Percentiles rank a stretch among this genome's conserved stretches.
Evolutionary conservation across 2,329 filamentous ascomycete genomes (phyloP).

Genomic region (Xylariaceae sp.): DNA sequence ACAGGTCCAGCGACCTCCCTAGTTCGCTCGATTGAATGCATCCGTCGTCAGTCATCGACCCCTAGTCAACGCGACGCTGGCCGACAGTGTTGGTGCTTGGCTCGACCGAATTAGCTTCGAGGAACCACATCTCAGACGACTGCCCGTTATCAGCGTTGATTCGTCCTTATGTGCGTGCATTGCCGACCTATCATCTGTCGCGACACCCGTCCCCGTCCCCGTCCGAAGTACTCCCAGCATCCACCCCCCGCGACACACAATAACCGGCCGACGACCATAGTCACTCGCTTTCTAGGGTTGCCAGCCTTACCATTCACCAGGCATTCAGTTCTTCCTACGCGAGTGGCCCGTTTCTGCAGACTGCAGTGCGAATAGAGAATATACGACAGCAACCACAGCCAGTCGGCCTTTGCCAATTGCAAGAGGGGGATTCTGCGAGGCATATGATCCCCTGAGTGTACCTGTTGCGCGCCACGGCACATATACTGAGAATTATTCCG

Average conservation of each 20-base stretch:
- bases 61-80: conserved; percentile 7
- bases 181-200: neutral
- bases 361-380: neutral
- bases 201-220: neutral
- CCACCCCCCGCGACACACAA: conserved; percentile 2
- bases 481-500: neutral
- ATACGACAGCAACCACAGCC: neutral
- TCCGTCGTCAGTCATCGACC: neutral
- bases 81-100: neutral
- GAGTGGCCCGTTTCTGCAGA: neutral
- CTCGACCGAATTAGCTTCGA: conserved; percentile 5
- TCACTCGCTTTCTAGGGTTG: neutral
- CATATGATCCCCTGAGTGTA: conserved; percentile 1
- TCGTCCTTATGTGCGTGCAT: conserved; percentile 3
- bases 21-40: conserved; percentile 4
- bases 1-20: conserved; percentile 4
- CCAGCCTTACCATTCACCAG: conserved; percentile 3
- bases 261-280: conserved; percentile 5
- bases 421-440: neutral
- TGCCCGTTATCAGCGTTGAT: neutral
- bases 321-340: neutral
- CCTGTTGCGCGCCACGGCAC: conserved; percentile 8
- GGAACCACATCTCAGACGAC: neutral
- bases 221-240: conserved; percentile 5
- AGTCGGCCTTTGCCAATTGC: neutral